Evolutionary conservation across 2,329 filamentous ascomycete genomes (phyloP).

Genomic region (Iodosphaeria phyllophila): DNA sequence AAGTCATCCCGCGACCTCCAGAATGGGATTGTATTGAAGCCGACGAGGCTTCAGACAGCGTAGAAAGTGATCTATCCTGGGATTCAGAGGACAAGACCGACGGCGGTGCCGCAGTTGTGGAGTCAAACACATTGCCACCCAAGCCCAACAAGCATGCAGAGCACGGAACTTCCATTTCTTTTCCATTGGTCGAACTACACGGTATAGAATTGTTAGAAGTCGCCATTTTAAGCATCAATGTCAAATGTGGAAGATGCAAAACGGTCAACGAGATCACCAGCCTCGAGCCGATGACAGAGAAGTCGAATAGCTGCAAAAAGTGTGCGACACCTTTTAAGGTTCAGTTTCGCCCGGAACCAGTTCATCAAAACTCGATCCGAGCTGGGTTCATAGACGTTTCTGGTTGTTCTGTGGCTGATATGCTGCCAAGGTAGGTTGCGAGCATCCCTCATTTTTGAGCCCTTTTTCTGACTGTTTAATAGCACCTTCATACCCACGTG

Average conservation of each 20-base stretch:
- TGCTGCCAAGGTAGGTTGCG: conserved; percentile 43
- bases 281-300: conserved; percentile 35
- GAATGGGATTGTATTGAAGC: conserved; percentile 45
- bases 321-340: conserved; percentile 33
- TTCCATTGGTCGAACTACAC: conserved; percentile 59
- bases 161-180: conserved; percentile 57
- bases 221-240: conserved; percentile 42
- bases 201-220: conserved; percentile 62
- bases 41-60: conserved; percentile 23
- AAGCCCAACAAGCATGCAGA: conserved; percentile 31
- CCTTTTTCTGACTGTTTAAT: conserved; percentile 2
- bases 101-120: conserved; percentile 20
- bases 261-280: conserved; percentile 50
- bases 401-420: conserved; percentile 55
- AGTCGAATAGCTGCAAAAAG: conserved; percentile 36
- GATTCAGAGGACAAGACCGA: conserved; percentile 29
- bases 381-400: conserved; percentile 64
- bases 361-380: conserved; percentile 55
- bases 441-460: background rate
- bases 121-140: conserved; percentile 12
- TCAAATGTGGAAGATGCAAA: conserved; percentile 69
- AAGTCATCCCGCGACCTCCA: conserved; percentile 55
- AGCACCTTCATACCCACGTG: conserved; percentile 70
- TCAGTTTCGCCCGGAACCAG: conserved; percentile 45
- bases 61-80: conserved; percentile 21